Conservation (phyloP, 2,329 filamentous ascomycete genomes). For the Penicillium capsulatum region DNA sequence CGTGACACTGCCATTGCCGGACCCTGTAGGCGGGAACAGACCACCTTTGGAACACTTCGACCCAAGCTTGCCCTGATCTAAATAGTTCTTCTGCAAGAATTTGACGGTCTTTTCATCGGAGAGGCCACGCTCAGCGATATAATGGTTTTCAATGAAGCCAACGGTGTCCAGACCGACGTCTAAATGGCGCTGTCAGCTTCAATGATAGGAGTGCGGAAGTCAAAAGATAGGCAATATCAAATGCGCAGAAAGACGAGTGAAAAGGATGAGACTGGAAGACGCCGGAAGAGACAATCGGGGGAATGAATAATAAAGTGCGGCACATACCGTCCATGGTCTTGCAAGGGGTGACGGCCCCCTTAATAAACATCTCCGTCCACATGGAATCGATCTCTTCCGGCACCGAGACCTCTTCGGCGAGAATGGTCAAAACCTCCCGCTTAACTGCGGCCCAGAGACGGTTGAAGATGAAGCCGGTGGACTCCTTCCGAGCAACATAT, state of each 20-base stretch:
- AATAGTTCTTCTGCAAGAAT: slow-evolving; percentile 45
- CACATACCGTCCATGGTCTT: slow-evolving; percentile 40
- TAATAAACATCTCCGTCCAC: slow-evolving; percentile 43
- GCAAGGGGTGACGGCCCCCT: slow-evolving; percentile 31
- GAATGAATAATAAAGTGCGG: neutral
- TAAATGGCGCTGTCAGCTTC: too few species aligned
- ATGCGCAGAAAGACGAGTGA: too few species aligned
- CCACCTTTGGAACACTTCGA: slow-evolving; percentile 43
- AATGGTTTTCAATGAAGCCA: slow-evolving; percentile 52
- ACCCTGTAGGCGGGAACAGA: slow-evolving; percentile 31
- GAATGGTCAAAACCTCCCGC: slow-evolving; percentile 48
- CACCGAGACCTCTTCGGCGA: slow-evolving; percentile 49
- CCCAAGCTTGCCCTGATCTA: slow-evolving; percentile 48
- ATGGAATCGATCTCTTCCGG: slow-evolving; percentile 50
- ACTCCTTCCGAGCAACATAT: slow-evolving; percentile 45
- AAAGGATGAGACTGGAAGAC: too few species aligned
- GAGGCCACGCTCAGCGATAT: slow-evolving; percentile 49
- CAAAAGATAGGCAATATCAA: too few species aligned
- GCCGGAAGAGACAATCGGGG: neutral
- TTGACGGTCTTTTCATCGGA: slow-evolving; percentile 40
- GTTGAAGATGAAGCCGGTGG: slow-evolving; percentile 54
- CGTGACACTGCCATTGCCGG: too few species aligned
- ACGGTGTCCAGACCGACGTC: slow-evolving; percentile 53
- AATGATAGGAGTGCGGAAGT: too few species aligned
- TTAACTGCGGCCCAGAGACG: slow-evolving; percentile 57